Evolutionary conservation across 306 rosid genomes (phyloP).

Genomic region (Pyrus pyrifolia): DNA sequence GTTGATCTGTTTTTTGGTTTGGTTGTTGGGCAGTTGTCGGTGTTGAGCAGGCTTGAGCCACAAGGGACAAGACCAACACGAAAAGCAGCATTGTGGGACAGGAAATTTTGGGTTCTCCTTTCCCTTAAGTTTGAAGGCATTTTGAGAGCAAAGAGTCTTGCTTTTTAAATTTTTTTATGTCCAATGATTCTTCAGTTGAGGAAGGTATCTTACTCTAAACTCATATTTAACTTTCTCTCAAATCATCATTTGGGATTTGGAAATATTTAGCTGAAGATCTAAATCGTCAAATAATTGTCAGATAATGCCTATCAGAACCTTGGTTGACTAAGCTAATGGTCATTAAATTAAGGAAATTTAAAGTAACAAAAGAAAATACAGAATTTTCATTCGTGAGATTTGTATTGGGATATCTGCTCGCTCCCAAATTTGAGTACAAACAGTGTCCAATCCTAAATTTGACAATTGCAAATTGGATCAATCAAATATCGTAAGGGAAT

Average conservation of each 20-base stretch:
- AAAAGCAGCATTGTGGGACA: conserved; percentile 9
- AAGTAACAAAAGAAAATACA: too few species aligned
- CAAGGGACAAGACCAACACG: conserved; percentile 8
- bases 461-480: too few species aligned
- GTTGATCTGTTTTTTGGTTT: neutral
- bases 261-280: too few species aligned
- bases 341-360: too few species aligned
- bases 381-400: too few species aligned
- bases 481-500: too few species aligned
- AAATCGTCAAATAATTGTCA: too few species aligned
- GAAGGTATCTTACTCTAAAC: neutral
- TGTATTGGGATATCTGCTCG: too few species aligned
- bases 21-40: neutral
- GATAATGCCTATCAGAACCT: too few species aligned
- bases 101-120: neutral
- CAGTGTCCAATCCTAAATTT: too few species aligned
- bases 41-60: conserved; percentile 6
- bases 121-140: neutral
- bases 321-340: too few species aligned
- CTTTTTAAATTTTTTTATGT: neutral
- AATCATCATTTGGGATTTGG: neutral
- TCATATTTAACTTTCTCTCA: neutral
- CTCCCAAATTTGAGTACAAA: too few species aligned
- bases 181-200: neutral
- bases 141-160: neutral